Base-by-base conservation (phyloP, 2,329 filamentous ascomycete species). In the Bipolaris sorokiniana region DNA sequence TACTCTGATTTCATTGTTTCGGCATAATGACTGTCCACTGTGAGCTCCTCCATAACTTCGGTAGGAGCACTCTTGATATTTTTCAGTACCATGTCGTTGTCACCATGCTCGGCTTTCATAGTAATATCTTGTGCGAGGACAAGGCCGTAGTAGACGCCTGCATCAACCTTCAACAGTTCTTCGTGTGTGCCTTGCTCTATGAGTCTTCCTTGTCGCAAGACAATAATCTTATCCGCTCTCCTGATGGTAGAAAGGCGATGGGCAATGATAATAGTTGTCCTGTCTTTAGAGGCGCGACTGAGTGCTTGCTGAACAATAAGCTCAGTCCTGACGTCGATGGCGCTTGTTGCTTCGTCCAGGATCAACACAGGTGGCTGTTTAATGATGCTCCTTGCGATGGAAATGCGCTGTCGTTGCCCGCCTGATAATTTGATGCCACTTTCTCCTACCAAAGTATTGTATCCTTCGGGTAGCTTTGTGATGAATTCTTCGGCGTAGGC, bases 391-490 rank as follows among this genome's bases (percentile, higher is more conserved):
- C 90, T 81, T 0, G 89, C 90, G 59, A 92, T 91, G 1, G 90
- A 88, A 22, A 96, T 83, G 5, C 92, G 85, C 72, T 96, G 91
- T 15, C 90, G 85, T 72, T 96, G 91, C 0, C 92, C 92, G 15
- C 91, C 90, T 10, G 89, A 92, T 1, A 96, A 79, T 70, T 90
- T 91, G 46, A 89, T 88, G 5, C 91, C 91, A 26, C 84, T 84
- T 68, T 94, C 90, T 1, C 91, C 91, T 1, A 95, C 90, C 7
- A 84, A 76, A 0, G 91, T 92, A 4, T 89, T 83, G 68, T 93
- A 93, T 1, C 86, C 85, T 79, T 90, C 46, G 3, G 75, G 76
- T n/a, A 78, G 57, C 47, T 65, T 70, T 7, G 60, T 54, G 37
- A 78, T 76, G 54, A 77, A 78, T 38, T 78, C 75, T 18, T 76